phyloP scores from a whole-genome alignment of 371 early-diverging fungal genomes.

The Mortierella polycephala region DNA sequence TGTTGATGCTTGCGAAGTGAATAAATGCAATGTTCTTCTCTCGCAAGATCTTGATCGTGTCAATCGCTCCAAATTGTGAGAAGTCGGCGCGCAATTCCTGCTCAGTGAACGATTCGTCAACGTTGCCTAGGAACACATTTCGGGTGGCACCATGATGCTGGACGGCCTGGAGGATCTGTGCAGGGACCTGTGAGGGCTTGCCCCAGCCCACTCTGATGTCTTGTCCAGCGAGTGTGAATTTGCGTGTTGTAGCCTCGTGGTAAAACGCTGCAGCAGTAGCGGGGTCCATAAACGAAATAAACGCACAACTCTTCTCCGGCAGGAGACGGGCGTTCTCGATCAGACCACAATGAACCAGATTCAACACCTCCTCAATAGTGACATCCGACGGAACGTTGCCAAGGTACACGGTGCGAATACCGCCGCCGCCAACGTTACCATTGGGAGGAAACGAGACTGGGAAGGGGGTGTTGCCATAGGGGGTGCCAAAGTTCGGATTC shows the following conservation, averaged over 20 bases:
- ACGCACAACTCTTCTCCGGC: conserved; percentile 84
- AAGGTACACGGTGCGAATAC: conserved; percentile 79
- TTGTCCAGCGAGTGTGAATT: conserved; percentile 23
- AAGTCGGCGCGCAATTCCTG: conserved; percentile 66
- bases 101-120: conserved; percentile 68
- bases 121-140: conserved; percentile 80
- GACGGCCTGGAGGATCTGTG: conserved; percentile 65
- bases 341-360: conserved; percentile 80
- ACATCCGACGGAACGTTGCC: conserved; percentile 77
- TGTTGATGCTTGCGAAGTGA: conserved; percentile 75
- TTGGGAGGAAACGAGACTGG: conserved; percentile 38
- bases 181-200: conserved; percentile 68
- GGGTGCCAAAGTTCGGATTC: conserved; percentile 21
- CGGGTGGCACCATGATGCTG: conserved; percentile 74
- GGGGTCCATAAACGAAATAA: conserved; percentile 82
- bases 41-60: conserved; percentile 73
- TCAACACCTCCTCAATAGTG: conserved; percentile 74
- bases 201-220: conserved; percentile 77
- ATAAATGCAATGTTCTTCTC: conserved; percentile 86
- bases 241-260: conserved; percentile 61
- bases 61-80: conserved; percentile 75
- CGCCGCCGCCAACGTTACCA: conserved; percentile 55
- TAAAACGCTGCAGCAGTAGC: conserved; percentile 68
- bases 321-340: conserved; percentile 78
- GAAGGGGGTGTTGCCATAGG: conserved; percentile 17